Evolutionary conservation across 805 yeast species (phyloP).

Genomic region (Teunomyces pallodes): DNA sequence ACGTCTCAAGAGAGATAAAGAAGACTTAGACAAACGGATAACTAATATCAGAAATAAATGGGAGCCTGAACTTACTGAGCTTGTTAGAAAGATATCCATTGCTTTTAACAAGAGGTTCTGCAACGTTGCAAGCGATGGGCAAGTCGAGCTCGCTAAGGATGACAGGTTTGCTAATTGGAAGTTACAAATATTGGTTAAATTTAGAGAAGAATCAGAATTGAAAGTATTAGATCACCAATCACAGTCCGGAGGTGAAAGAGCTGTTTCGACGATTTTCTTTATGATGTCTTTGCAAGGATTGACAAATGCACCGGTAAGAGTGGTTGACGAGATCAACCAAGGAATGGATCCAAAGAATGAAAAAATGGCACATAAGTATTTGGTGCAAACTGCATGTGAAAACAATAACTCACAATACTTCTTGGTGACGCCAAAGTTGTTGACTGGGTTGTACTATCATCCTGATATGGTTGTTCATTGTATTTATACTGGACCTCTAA

Average conservation of each 20-base stretch:
- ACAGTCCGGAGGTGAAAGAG: conserved; percentile 97
- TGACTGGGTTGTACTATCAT: conserved; percentile 75
- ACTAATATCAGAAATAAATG: conserved; percentile 43
- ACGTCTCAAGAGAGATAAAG: conserved; percentile 19
- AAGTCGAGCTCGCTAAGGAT: conserved; percentile 56
- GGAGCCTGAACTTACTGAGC: conserved; percentile 57
- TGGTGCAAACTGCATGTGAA: conserved; percentile 79
- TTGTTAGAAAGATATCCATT: conserved; percentile 55
- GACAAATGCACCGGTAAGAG: conserved; percentile 86
- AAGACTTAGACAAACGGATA: conserved; percentile 35
- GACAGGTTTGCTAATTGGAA: conserved; percentile 73
- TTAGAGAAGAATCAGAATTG: conserved; percentile 72
- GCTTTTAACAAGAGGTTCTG: conserved; percentile 67
- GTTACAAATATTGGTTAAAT: conserved; percentile 78
- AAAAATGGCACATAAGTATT: conserved; percentile 75
- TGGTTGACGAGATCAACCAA: conserved; percentile 97
- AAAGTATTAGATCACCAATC: conserved; percentile 77
- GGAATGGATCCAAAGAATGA: conserved; percentile 98
- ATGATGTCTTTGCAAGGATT: conserved; percentile 87
- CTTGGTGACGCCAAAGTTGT: conserved; percentile 86
- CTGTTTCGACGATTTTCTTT: conserved; percentile 89
- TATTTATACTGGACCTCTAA: conserved; percentile 48
- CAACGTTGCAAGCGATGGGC: conserved; percentile 85
- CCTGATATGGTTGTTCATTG: conserved; percentile 82
- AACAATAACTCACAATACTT: conserved; percentile 72